phyloP scores from a whole-genome alignment of 805 yeast species.

The Candida insectorum region DNA sequence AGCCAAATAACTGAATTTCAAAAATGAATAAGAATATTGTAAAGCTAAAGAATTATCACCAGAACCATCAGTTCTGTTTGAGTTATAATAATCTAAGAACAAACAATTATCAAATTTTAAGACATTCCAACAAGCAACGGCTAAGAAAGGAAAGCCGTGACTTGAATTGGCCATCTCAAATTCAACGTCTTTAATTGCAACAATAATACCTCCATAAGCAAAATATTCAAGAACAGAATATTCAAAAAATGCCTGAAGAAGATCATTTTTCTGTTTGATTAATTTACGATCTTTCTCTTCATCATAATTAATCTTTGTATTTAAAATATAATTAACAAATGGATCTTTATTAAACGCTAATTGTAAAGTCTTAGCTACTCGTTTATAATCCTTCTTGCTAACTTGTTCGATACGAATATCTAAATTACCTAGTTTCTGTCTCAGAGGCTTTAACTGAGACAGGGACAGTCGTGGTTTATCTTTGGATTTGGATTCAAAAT shows the following conservation, averaged over 20 bases:
- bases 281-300: slow-evolving; percentile 29
- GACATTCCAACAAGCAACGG: slow-evolving; percentile 49
- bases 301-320: slow-evolving; percentile 33
- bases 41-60: slow-evolving; percentile 6
- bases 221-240: slow-evolving; percentile 50
- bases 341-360: slow-evolving; percentile 55
- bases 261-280: slow-evolving; percentile 21
- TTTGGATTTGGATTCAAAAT: slow-evolving; percentile 27
- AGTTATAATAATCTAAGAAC: slow-evolving; percentile 9
- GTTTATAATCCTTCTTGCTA: slow-evolving; percentile 44
- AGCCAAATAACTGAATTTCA: slow-evolving; percentile 38
- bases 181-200: slow-evolving; percentile 46
- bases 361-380: slow-evolving; percentile 53
- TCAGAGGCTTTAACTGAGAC: slow-evolving; percentile 27
- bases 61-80: slow-evolving; percentile 3
- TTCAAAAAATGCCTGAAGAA: slow-evolving; percentile 50
- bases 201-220: slow-evolving; percentile 47
- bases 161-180: slow-evolving; percentile 27
- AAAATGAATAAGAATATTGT: slow-evolving; percentile 12
- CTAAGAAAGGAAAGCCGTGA: slow-evolving; percentile 42
- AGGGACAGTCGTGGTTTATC: slow-evolving; percentile 37
- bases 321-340: slow-evolving; percentile 47
- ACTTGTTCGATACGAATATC: slow-evolving; percentile 18
- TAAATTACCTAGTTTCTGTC: slow-evolving; percentile 13
- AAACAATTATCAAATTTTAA: slow-evolving; percentile 14